Conservation (phyloP, 257 asterid genomes). For the Fraxinus pennsylvanica region DNA sequence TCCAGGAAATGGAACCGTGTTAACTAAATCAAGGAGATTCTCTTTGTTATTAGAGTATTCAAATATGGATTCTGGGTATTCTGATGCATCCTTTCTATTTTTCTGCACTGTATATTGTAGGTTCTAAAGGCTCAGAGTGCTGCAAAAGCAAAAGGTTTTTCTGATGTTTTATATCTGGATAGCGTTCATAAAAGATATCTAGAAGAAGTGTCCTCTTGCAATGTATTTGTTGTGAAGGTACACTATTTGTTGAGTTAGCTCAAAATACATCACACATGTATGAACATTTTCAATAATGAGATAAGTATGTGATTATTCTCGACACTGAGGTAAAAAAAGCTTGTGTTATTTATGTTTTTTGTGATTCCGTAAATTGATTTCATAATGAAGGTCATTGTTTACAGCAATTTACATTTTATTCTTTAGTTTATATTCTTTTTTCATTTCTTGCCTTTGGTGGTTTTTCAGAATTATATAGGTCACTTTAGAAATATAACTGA, state of each 20-base stretch:
- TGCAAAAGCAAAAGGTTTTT: constrained; percentile 89
- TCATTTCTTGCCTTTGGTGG: neutral
- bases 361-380: no score
- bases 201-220: constrained; percentile 98
- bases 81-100: neutral
- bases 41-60: constrained; percentile 1
- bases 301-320: no score
- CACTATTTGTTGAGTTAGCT: constrained; percentile 3
- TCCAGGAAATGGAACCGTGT: neutral
- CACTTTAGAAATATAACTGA: neutral
- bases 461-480: neutral
- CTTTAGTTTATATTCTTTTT: neutral
- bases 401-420: neutral
- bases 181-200: constrained; percentile 72
- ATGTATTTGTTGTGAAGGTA: constrained; percentile 94
- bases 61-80: neutral
- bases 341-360: no score
- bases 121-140: constrained; percentile 94
- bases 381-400: neutral
- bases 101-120: constrained; percentile 34
- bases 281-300: neutral
- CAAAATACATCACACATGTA: constrained; percentile 21
- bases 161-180: constrained; percentile 92
- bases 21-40: constrained; percentile 5
- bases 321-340: neutral